Percentiles rank a stretch among this genome's conserved stretches.
phyloP scores from a whole-genome alignment of 345 rosid species.

The Reutealis trisperma region DNA sequence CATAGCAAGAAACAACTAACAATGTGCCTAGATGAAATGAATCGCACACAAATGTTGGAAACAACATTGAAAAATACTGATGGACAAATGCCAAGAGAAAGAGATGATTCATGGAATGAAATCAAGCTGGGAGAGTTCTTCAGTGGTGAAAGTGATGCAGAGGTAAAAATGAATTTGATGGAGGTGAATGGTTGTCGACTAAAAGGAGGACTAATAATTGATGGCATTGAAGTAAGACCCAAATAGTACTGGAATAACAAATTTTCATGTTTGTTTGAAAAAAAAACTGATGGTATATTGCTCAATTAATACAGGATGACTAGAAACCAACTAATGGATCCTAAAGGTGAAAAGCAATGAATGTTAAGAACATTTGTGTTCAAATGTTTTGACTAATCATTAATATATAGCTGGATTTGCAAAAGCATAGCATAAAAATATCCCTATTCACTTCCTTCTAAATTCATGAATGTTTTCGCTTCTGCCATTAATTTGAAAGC shows the following conservation, averaged over 20 bases:
- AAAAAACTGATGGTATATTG: neutral
- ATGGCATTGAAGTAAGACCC: constrained; percentile 31
- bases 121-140: constrained; percentile 26
- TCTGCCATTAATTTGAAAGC: neutral
- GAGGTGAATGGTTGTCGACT: constrained; percentile 21
- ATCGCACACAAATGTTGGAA: neutral
- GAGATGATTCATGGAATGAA: constrained; percentile 28
- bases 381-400: neutral
- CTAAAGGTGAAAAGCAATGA: neutral
- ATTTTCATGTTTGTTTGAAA: neutral
- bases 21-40: neutral
- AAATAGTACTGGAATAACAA: constrained; percentile 1
- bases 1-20: neutral
- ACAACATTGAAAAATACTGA: neutral
- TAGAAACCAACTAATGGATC: neutral
- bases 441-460: too few relatives aligned
- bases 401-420: neutral
- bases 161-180: constrained; percentile 26
- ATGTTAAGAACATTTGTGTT: neutral
- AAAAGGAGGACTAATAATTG: constrained; percentile 23
- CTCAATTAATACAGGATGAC: neutral
- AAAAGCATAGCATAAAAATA: neutral
- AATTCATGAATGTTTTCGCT: neutral
- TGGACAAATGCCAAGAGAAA: constrained; percentile 5
- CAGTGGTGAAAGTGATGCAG: constrained; percentile 5